These are phyloP conservation scores for Uromyces viciae-fabae DNA, from an alignment of 1,284 basidiomycete genomes.

Conservation along the genomic window DNA sequence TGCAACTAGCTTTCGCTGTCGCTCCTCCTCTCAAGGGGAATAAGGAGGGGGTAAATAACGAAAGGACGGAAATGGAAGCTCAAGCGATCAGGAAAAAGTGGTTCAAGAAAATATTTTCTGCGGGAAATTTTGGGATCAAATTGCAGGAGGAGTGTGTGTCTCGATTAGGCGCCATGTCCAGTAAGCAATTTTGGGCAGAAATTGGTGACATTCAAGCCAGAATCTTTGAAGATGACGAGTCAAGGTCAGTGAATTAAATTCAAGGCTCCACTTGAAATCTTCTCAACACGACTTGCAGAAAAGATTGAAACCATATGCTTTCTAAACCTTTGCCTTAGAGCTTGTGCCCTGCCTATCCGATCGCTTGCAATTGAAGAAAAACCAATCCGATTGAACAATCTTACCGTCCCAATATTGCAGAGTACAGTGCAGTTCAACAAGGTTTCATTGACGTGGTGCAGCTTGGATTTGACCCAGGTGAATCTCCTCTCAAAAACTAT, in stretches of 20 bases:
- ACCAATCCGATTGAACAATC: conserved; percentile 11
- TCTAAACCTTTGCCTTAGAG: conserved; percentile 11
- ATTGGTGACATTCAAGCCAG: conserved; percentile 28
- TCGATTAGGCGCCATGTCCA: conserved; percentile 20
- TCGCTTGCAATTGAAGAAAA: not conserved
- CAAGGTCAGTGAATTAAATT: conserved; percentile 24
- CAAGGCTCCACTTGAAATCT: no score
- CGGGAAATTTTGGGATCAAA: conserved; percentile 11
- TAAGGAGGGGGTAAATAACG: conserved; percentile 4
- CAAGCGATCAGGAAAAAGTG: conserved; percentile 11
- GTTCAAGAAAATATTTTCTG: conserved; percentile 41
- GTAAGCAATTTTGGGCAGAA: conserved; percentile 30
- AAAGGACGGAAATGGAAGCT: not conserved
- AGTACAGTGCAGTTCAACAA: conserved; percentile 37
- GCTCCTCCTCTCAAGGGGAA: conserved; percentile 11
- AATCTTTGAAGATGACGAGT: conserved; percentile 21
- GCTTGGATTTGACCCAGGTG: conserved; percentile 10
- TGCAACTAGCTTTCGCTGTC: conserved; percentile 38
- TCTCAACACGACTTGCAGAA: no score
- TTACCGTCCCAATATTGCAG: not conserved
- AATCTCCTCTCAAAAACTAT: not conserved
- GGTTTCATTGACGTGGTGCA: conserved; percentile 33
- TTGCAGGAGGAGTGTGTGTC: conserved; percentile 14
- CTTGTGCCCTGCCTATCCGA: conserved; percentile 25
- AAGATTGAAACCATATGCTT: no score